Conservation (phyloP, 2,329 filamentous ascomycete species). For the Clonostachys solani region DNA sequence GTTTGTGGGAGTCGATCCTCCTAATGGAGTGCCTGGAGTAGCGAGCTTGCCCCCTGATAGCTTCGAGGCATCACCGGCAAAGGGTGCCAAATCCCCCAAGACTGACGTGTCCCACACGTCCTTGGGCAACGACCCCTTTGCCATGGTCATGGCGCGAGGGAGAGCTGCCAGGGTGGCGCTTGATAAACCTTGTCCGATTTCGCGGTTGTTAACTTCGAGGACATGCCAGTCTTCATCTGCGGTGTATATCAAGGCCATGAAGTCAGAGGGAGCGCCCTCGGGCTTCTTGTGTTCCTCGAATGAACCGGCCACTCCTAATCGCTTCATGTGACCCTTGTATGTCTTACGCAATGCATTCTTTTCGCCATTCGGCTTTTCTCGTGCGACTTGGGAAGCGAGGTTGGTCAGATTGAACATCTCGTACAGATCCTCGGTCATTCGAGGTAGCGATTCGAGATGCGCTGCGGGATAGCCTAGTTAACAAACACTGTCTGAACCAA, state of each 20-base stretch:
- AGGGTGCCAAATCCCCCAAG: conserved; percentile 49
- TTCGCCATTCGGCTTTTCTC: conserved; percentile 60
- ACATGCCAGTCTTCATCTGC: conserved; percentile 56
- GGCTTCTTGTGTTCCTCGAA: conserved; percentile 57
- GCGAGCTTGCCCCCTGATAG: conserved; percentile 40
- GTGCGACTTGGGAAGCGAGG: conserved; percentile 58
- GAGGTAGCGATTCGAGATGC: conserved; percentile 41
- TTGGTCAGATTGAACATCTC: conserved; percentile 50
- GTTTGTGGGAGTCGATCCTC: conserved; percentile 2
- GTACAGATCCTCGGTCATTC: conserved; percentile 53
- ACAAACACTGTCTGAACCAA: conserved; percentile 23
- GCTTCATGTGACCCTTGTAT: conserved; percentile 66
- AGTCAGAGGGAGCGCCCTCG: conserved; percentile 42
- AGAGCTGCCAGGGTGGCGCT: conserved; percentile 36
- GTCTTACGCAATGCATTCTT: conserved; percentile 65
- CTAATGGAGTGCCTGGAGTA: conserved; percentile 47
- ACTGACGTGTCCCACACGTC: conserved; percentile 53
- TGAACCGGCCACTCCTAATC: conserved; percentile 54
- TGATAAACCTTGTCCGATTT: conserved; percentile 49
- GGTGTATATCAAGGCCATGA: conserved; percentile 43
- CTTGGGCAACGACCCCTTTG: conserved; percentile 51
- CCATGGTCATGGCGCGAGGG: conserved; percentile 50
- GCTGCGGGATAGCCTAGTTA: conserved; percentile 40
- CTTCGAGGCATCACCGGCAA: conserved; percentile 30
- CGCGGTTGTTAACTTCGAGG: conserved; percentile 47